Evolutionary conservation across 306 rosid species (phyloP).

Genomic region (Quillaja saponaria): DNA sequence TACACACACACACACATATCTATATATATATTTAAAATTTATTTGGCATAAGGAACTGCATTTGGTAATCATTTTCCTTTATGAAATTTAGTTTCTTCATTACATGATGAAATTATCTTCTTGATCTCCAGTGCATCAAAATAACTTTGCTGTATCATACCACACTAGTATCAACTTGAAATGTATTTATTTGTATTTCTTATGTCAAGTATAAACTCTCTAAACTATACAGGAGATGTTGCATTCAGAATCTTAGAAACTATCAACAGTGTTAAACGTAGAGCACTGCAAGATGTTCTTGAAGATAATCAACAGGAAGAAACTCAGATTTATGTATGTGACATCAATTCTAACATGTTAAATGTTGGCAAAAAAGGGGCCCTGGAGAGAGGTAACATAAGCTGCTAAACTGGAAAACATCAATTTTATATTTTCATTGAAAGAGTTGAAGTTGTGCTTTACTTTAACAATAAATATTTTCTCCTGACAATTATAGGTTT

Average conservation of each 20-base stretch:
- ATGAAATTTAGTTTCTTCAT: constrained; percentile 23
- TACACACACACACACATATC: too few species aligned
- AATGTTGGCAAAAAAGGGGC: constrained; percentile 80
- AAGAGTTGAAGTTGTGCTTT: constrained; percentile 21
- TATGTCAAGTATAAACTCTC: constrained; percentile 16
- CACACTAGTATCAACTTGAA: background rate
- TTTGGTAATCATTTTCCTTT: background rate
- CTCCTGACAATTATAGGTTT: constrained; percentile 50
- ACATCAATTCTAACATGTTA: constrained; percentile 86
- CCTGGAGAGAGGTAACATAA: constrained; percentile 60
- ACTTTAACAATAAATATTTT: constrained; percentile 33
- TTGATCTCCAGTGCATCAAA: constrained; percentile 9
- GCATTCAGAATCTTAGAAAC: constrained; percentile 84
- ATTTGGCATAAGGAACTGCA: too few species aligned
- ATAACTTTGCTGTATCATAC: constrained; percentile 19
- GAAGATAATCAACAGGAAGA: constrained; percentile 60
- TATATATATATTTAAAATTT: too few species aligned
- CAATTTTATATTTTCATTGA: constrained; percentile 10
- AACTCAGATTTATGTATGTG: constrained; percentile 81
- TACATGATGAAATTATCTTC: constrained; percentile 2
- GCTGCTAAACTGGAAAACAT: constrained; percentile 9
- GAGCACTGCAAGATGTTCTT: constrained; percentile 52
- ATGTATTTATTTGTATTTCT: background rate
- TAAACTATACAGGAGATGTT: constrained; percentile 76
- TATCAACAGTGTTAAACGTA: constrained; percentile 63